Evolutionary conservation across 2,329 filamentous ascomycete species (phyloP).

Genomic region (Stenocarpella maydis): DNA sequence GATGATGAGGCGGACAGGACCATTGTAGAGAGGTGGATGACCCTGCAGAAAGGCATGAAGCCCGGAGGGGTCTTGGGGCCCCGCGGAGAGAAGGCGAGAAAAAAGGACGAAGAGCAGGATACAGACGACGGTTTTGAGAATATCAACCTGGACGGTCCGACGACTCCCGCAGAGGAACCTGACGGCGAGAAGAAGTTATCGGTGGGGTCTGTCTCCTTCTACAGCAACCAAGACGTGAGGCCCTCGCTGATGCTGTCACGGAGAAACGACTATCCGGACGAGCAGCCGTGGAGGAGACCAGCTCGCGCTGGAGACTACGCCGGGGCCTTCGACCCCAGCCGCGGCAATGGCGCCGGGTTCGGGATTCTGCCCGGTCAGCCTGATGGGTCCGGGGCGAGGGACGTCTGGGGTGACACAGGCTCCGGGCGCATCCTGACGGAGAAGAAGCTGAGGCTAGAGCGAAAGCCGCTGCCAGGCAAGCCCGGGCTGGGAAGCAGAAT

Average conservation of each 20-base stretch:
- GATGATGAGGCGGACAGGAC: conserved; percentile 27
- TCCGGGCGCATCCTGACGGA: not conserved
- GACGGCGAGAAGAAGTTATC: not conserved
- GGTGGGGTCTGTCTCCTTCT: conserved; percentile 5
- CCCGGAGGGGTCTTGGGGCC: not conserved
- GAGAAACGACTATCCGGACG: conserved; percentile 7
- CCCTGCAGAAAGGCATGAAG: not conserved
- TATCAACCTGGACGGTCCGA: conserved; percentile 19
- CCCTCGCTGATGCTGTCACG: not conserved
- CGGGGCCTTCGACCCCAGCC: conserved; percentile 30
- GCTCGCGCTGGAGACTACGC: conserved; percentile 32
- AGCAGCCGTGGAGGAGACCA: conserved; percentile 34
- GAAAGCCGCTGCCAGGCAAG: conserved; percentile 29
- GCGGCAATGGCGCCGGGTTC: conserved; percentile 33
- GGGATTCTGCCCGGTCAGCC: conserved; percentile 9
- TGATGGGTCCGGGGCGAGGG: not conserved
- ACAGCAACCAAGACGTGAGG: not conserved
- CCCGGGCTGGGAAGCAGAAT: conserved; percentile 31
- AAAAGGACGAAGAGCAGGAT: not conserved
- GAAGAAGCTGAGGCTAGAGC: conserved; percentile 12
- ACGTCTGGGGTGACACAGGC: not conserved
- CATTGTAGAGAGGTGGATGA: conserved; percentile 20
- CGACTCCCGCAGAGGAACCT: not conserved
- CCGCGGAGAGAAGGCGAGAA: not conserved
- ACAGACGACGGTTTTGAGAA: not conserved